These are phyloP conservation scores for Setaria viridis DNA, from an alignment of 202 grass and related monocot genomes.

Conservation along the genomic window DNA sequence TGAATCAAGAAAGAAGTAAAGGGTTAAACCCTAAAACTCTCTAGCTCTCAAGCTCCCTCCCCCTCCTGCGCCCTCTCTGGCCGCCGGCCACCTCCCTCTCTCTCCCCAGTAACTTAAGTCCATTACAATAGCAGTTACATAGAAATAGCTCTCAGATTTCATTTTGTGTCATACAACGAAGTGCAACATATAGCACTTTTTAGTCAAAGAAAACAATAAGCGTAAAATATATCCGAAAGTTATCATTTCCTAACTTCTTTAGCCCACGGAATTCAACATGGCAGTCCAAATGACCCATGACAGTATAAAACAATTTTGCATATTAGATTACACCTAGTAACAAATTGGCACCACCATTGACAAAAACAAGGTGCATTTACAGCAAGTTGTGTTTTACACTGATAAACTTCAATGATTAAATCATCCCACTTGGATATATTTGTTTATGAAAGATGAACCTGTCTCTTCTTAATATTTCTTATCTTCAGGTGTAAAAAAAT, in stretches of 20 bases:
- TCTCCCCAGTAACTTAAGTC: constrained; percentile 13
- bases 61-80: too few species aligned
- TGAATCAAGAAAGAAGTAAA: too few species aligned
- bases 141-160: constrained; percentile 33
- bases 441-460: background rate
- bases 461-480: background rate
- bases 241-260: background rate
- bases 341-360: background rate
- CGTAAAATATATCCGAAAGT: background rate
- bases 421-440: background rate
- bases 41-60: too few species aligned
- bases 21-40: too few species aligned
- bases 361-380: background rate
- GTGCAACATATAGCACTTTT: constrained; percentile 25
- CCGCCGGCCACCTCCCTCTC: too few species aligned
- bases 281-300: background rate
- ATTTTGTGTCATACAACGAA: constrained; percentile 16
- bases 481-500: background rate
- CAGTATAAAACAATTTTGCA: constrained; percentile 23
- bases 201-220: constrained; percentile 22
- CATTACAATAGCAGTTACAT: constrained; percentile 20
- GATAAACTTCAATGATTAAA: constrained; percentile 6
- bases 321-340: constrained; percentile 21
- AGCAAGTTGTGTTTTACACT: background rate
- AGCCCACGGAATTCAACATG: background rate